Percentiles rank a stretch among this genome's conserved stretches.
Conservation (phyloP, 192 early-diverging fungal genomes). For the Coemansia sp. region DNA sequence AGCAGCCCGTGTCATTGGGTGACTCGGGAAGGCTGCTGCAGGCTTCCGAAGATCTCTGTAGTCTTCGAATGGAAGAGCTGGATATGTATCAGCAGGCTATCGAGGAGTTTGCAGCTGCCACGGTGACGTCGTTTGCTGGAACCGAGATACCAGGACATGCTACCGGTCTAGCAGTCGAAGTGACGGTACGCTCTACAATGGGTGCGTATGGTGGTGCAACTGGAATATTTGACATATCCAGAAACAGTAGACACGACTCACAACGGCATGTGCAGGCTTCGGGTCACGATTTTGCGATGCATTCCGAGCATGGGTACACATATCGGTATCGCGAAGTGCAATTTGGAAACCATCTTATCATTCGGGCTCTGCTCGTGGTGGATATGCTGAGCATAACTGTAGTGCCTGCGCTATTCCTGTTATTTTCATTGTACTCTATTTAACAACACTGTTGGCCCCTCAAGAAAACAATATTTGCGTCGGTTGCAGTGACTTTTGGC, state of each 20-base stretch:
- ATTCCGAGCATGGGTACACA: conserved; percentile 13
- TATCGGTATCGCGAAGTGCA: conserved; percentile 56
- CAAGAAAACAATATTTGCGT: too few species aligned
- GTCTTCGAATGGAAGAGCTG: conserved; percentile 24
- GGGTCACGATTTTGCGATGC: conserved; percentile 11
- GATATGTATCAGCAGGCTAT: conserved; percentile 24
- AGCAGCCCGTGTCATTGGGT: conserved; percentile 11
- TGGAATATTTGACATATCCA: conserved; percentile 59
- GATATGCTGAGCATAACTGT: conserved; percentile 23
- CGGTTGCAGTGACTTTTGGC: too few species aligned
- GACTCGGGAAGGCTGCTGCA: conserved; percentile 8
- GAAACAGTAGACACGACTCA: not conserved
- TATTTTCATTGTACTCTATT: not conserved
- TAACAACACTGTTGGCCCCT: too few species aligned
- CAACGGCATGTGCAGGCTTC: not conserved
- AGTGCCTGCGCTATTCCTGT: conserved; percentile 21
- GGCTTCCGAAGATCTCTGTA: conserved; percentile 21
- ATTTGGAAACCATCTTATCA: conserved; percentile 49
- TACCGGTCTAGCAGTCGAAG: conserved; percentile 37
- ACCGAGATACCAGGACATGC: not conserved
- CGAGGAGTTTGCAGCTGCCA: conserved; percentile 22
- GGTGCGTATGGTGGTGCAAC: conserved; percentile 60
- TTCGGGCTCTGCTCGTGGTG: conserved; percentile 48
- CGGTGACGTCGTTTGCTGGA: conserved; percentile 5
- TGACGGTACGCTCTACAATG: conserved; percentile 66